Evolutionary conservation across 176 grass and related monocot genomes (phyloP), one percentile per base, ranked within the genome.

Genomic region (Poa pratensis): DNA sequence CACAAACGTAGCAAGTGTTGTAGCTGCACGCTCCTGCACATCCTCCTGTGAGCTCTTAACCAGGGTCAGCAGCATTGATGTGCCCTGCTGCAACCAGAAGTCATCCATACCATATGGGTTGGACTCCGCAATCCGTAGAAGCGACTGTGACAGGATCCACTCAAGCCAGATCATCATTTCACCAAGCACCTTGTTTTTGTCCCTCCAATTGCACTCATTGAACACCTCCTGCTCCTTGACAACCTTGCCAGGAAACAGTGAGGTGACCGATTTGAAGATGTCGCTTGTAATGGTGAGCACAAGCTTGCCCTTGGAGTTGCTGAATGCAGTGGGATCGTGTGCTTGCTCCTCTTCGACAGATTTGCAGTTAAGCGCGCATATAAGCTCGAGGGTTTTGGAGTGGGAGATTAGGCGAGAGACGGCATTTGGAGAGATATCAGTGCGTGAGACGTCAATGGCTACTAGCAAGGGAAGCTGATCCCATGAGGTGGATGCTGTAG

Each of bases 1-100:
- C 57, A 99, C 97, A 87, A 99, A 99, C 18, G 92, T 99, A 26
- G 97, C 97, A 83, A 99, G 79, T 1, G 91, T 90, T 13, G 92
- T 96, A 53, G 97, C 97, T 24, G 97, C 91, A n/a, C 90, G 88
- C 75, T 99, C 97, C 75, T 99, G 97, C 60, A 96, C 94, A 69
- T 96, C 92, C 79, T 96, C 91, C 85, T 99, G 97, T 19, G 84
- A 82, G 67, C 93, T 96, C 76, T 84, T 96, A 60, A 91, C 71
- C 76, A 99, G 79, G 80, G 79, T 96, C 42, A 99, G 86, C 64
- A 99, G 90, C 70, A 99, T 71, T 67, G 88, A 9, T 12, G 94
- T 84, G 69, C 97, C 97, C 86, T 99, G 92, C 45, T 88, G 89
- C 84, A 94, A 68, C 97, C 97, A 99, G 88, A 99, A 99, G 19